These are phyloP conservation scores for Yueomyces sinensis DNA, from an alignment of 805 yeast species.

Conservation along the genomic window DNA sequence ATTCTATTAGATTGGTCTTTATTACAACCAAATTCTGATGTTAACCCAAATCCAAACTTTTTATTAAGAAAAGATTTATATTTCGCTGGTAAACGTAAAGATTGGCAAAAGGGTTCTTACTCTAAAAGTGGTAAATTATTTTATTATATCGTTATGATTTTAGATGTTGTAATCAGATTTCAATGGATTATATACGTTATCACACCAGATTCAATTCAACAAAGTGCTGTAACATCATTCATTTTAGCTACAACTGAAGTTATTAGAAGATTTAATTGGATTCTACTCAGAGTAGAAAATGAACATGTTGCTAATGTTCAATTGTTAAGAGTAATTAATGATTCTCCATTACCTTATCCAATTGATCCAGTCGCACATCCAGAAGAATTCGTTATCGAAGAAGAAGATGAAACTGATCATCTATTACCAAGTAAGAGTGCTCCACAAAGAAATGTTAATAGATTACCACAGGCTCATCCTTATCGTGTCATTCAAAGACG, in stretches of 20 bases:
- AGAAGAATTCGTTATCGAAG: background rate
- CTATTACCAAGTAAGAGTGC: background rate
- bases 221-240: conserved; percentile 79
- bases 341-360: conserved; percentile 73
- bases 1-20: conserved; percentile 93
- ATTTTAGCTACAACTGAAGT: conserved; percentile 73
- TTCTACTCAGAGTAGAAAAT: conserved; percentile 86
- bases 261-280: conserved; percentile 77
- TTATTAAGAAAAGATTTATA: conserved; percentile 63
- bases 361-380: no score
- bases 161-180: conserved; percentile 65
- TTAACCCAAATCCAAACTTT: conserved; percentile 30
- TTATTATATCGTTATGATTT: conserved; percentile 63
- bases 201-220: conserved; percentile 65
- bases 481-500: conserved; percentile 15
- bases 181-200: conserved; percentile 88
- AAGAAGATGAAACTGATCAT: background rate
- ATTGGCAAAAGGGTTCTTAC: conserved; percentile 24
- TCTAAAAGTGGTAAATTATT: conserved; percentile 25
- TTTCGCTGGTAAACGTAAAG: conserved; percentile 32
- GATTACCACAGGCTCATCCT: background rate
- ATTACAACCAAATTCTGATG: conserved; percentile 31
- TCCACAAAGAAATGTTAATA: background rate
- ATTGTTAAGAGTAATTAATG: conserved; percentile 76
- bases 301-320: conserved; percentile 89